phyloP scores from a whole-genome alignment of 495 filamentous ascomycete genomes.

The Tuber borchii region DNA sequence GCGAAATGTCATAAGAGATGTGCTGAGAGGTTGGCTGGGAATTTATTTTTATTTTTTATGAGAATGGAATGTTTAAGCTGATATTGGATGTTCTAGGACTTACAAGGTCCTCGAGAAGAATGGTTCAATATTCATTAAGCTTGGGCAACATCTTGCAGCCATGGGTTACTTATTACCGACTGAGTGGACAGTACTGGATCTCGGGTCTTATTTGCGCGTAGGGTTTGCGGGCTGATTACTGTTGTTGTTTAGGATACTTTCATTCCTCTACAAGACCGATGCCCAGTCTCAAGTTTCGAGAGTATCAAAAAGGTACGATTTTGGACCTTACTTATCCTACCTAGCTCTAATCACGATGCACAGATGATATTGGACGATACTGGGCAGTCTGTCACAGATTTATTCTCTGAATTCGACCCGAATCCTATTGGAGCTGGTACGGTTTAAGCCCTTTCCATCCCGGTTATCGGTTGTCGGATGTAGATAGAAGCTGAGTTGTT shows the following conservation, averaged over 20 bases:
- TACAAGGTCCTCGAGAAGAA: conserved; percentile 83
- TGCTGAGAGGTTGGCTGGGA: conserved; percentile 51
- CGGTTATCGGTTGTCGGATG: conserved; percentile 17
- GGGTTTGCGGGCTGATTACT: background rate
- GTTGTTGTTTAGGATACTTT: conserved; percentile 59
- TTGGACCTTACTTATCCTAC: background rate
- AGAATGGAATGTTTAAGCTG: conserved; percentile 9
- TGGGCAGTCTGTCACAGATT: conserved; percentile 66
- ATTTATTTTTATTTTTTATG: background rate
- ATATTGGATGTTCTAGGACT: conserved; percentile 50
- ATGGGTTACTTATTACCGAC: conserved; percentile 91
- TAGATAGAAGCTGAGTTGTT: conserved; percentile 35
- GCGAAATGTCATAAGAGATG: conserved; percentile 87
- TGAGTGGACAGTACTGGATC: conserved; percentile 68
- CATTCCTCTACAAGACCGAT: conserved; percentile 91
- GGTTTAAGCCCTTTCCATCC: conserved; percentile 8
- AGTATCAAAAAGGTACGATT: conserved; percentile 57
- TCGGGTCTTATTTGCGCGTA: background rate
- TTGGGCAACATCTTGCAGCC: conserved; percentile 88
- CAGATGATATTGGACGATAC: conserved; percentile 80
- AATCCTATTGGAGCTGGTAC: conserved; percentile 68
- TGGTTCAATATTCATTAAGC: conserved; percentile 95
- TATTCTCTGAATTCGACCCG: conserved; percentile 75
- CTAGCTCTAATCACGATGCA: conserved; percentile 1
- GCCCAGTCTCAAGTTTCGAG: conserved; percentile 84